Evolutionary conservation across 2,329 filamentous ascomycete genomes (phyloP).

Genomic region (Penicillium occitanis): DNA sequence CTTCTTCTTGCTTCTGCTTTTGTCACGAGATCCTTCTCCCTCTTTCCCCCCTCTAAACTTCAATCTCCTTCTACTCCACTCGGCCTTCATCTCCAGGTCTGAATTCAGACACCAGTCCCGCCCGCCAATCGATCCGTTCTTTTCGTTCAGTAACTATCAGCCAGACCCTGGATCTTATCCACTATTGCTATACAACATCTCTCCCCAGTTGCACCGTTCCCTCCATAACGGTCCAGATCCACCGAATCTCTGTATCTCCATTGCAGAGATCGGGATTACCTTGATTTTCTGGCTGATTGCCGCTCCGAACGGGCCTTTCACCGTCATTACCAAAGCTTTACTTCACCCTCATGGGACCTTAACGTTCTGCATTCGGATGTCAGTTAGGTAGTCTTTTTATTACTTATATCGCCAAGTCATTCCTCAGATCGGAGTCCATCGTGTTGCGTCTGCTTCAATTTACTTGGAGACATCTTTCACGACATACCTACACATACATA

Average conservation of each 20-base stretch:
- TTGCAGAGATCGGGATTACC: background rate
- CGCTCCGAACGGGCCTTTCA: background rate
- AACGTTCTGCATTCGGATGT: slow-evolving; percentile 19
- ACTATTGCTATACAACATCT: slow-evolving; percentile 2
- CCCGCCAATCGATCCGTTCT: background rate
- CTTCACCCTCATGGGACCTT: background rate
- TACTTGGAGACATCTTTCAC: slow-evolving; percentile 10
- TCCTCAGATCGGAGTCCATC: slow-evolving; percentile 3
- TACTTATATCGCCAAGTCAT: slow-evolving; percentile 20
- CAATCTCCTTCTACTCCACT: background rate
- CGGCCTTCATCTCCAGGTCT: background rate
- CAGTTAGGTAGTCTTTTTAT: background rate
- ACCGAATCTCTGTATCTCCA: background rate
- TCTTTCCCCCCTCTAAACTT: background rate
- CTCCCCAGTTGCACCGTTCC: background rate
- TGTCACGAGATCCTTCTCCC: background rate
- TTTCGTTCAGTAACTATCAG: background rate
- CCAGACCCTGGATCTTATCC: background rate
- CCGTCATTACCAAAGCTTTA: background rate
- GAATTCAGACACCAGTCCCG: slow-evolving; percentile 10
- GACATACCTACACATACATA: background rate
- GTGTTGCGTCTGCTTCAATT: slow-evolving; percentile 17
- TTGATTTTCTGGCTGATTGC: background rate
- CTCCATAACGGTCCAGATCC: background rate
- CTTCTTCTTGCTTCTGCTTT: background rate